Base-by-base conservation (phyloP, 306 rosid genomes). In the Medicago arabica region DNA sequence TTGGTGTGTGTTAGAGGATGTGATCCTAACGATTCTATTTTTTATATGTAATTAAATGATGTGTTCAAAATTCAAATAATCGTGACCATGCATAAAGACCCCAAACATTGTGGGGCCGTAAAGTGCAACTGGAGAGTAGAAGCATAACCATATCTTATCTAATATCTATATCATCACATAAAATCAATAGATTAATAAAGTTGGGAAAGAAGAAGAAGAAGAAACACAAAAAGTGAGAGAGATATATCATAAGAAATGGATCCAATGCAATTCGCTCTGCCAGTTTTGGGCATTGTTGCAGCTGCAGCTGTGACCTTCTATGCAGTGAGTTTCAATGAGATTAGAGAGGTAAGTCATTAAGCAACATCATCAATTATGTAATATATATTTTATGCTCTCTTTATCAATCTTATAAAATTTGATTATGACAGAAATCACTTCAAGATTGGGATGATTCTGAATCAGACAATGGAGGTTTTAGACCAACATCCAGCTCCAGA, bases 221-320 rank as follows among this genome's bases (percentile, higher is more conserved):
- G n/a, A 46, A 3, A 46, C 4, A 43, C 13, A 2, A 14, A 44
- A 11, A 39, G 6, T 8, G 16, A 23, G 28, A 73, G 25, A 75
- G 15, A 31, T 40, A 41, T 0, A 82, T 81, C 38, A 34, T 34
- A 80, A 47, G 68, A 68, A 0, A 89, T 89, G 92, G 87, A 89
- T 67, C 89, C 75, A 15, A 61, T 87, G 40, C 91, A 89, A 64
- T 14, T 89, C 21, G 97, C 86, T 25, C 78, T 91, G 3, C 95
- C 95, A 9, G 18, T 89, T 54, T 44, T 91, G 6, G 95, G 92
- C 36, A 88, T 91, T 53, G 85, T 87, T 19, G 97, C 86, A 0
- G 97, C 89, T 34, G 94, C 97, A 16, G 95, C 92, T 25, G 83
- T 78, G 8, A 89, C 97, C 71, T 91, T 89, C 81, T 89, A 89